Percentiles rank a stretch among this genome's conserved stretches.
These are phyloP conservation scores for Malus asiatica DNA, from an alignment of 306 rosid species.

Conservation along the genomic window DNA sequence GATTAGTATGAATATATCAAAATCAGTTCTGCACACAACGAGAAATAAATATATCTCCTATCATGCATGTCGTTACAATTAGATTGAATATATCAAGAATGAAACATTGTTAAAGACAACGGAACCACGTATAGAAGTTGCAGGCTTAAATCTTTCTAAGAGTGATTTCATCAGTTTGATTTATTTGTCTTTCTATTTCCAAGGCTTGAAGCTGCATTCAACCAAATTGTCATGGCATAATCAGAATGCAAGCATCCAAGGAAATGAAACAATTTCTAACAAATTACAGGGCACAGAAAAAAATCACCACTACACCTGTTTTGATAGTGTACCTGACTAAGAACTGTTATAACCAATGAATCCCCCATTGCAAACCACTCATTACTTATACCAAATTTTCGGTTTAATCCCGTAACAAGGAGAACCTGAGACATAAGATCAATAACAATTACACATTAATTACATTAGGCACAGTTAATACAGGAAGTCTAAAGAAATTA, in stretches of 20 bases:
- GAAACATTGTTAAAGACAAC: neutral
- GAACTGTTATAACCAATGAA: constrained; percentile 87
- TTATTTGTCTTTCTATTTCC: neutral
- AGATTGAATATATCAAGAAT: neutral
- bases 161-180: neutral
- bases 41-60: neutral
- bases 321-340: constrained; percentile 64
- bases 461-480: constrained; percentile 2
- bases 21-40: neutral
- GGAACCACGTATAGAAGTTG: neutral
- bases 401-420: constrained; percentile 85
- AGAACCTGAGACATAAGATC: constrained; percentile 45
- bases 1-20: neutral
- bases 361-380: constrained; percentile 99
- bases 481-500: neutral
- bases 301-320: neutral
- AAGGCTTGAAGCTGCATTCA: neutral
- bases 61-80: neutral
- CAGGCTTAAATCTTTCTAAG: neutral
- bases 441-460: neutral
- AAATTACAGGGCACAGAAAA: constrained; percentile 7
- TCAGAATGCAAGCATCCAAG: constrained; percentile 1
- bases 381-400: constrained; percentile 71
- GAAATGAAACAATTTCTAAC: constrained; percentile 8
- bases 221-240: neutral